phyloP scores from a whole-genome alignment of 1,139 yeast species.

The Debaryomyces sp. region DNA sequence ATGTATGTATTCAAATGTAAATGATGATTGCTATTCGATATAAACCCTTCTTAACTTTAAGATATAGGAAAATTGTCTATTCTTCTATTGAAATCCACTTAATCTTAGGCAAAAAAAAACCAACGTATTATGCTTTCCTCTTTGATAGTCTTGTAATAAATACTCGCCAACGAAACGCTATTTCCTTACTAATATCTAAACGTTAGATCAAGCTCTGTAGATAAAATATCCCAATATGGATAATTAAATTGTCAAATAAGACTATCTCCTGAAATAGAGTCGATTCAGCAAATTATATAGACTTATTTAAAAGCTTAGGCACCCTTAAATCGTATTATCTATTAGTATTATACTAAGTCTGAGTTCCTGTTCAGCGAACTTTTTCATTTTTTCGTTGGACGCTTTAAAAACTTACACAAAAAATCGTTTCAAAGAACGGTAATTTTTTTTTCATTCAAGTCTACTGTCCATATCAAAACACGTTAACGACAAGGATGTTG shows the following conservation, averaged over 20 bases:
- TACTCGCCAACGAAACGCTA: not conserved
- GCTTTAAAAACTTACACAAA: slow-evolving; percentile 7
- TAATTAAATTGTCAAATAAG: not conserved
- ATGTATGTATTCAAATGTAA: not conserved
- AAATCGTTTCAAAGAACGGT: not conserved
- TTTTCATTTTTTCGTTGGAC: slow-evolving; percentile 3
- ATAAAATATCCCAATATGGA: not conserved
- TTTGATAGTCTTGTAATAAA: not conserved
- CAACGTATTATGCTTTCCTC: not conserved
- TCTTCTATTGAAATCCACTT: not conserved
- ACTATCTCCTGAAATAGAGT: not conserved
- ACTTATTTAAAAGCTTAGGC: not conserved
- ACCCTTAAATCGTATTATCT: slow-evolving; percentile 1
- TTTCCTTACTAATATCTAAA: not conserved
- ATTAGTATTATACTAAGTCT: not conserved
- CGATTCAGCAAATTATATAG: not conserved
- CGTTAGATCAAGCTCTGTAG: not conserved
- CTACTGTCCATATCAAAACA: not conserved
- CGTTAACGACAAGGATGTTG: slow-evolving; percentile 1
- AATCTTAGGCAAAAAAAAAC: not conserved
- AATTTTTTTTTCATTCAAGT: slow-evolving; percentile 1
- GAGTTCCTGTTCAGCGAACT: slow-evolving; percentile 3
- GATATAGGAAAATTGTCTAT: not conserved
- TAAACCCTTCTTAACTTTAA: not conserved
- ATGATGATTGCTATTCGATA: not conserved